Percentiles rank a stretch among this genome's conserved stretches.
Conservation (phyloP, 1,284 basidiomycete genomes). For the Cutaneotrichosporon cyanovorans region DNA sequence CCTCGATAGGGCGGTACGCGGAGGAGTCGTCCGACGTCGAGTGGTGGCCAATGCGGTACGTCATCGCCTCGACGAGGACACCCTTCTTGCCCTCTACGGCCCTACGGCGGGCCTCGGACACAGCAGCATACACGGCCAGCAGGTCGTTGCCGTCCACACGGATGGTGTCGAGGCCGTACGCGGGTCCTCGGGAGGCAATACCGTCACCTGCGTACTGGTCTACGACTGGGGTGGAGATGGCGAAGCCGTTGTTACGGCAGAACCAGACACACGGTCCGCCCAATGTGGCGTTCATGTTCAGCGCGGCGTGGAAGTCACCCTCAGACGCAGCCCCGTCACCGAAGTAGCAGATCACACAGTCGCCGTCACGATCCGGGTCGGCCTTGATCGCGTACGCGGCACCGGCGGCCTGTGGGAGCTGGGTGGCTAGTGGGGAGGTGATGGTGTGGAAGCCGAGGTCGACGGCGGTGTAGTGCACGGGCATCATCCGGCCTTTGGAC, state of each 20-base stretch:
- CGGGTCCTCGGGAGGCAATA: constrained; percentile 84
- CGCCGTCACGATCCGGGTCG: constrained; percentile 62
- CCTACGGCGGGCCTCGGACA: constrained; percentile 65
- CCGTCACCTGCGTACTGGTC: constrained; percentile 91
- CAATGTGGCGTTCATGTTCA: constrained; percentile 50
- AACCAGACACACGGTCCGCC: constrained; percentile 46
- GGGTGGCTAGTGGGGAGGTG: constrained; percentile 86
- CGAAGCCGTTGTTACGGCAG: constrained; percentile 56
- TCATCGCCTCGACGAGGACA: constrained; percentile 87
- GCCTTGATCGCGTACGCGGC: constrained; percentile 83
- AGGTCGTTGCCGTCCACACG: constrained; percentile 92
- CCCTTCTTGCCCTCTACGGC: constrained; percentile 73
- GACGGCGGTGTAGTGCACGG: constrained; percentile 79
- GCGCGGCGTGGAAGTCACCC: constrained; percentile 53
- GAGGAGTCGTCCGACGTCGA: constrained; percentile 91
- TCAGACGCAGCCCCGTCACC: constrained; percentile 60
- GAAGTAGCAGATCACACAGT: constrained; percentile 83
- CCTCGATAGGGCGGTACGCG: constrained; percentile 74
- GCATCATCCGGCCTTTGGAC: constrained; percentile 84
- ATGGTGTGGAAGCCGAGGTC: constrained; percentile 86
- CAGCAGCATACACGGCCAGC: constrained; percentile 74
- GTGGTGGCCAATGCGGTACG: constrained; percentile 88
- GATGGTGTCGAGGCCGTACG: constrained; percentile 85
- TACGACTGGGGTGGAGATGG: constrained; percentile 82
- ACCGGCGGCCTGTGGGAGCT: constrained; percentile 92